Evolutionary conservation across 768 basidiomycete genomes (phyloP).

Genomic region (Hypholoma fasciculare): DNA sequence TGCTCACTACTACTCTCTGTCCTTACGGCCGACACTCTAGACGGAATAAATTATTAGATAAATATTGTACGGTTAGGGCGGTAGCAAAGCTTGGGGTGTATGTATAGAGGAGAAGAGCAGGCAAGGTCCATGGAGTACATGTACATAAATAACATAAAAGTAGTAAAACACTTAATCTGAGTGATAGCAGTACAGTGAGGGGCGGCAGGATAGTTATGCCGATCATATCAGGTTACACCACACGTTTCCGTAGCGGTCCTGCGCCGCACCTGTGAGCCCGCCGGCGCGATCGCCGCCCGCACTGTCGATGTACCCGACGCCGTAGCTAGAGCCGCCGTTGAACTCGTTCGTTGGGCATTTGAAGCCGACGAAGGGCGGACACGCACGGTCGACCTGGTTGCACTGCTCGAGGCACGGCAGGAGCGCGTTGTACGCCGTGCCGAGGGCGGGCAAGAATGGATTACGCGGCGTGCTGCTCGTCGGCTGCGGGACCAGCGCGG

Average conservation of each 20-base stretch:
- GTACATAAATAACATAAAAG: neutral
- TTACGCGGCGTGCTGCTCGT: slow-evolving; percentile 45
- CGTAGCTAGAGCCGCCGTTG: slow-evolving; percentile 71
- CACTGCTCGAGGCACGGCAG: slow-evolving; percentile 84
- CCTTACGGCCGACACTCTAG: neutral
- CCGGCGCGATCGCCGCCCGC: slow-evolving; percentile 43
- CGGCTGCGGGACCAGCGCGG: slow-evolving; percentile 49
- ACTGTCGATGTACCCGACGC: slow-evolving; percentile 72
- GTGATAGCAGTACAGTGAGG: neutral
- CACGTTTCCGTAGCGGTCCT: slow-evolving; percentile 74
- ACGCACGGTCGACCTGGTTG: slow-evolving; percentile 69
- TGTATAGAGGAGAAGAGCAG: neutral
- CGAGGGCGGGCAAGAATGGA: slow-evolving; percentile 44
- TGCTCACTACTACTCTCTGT: too few species aligned
- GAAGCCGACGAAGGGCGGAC: slow-evolving; percentile 73
- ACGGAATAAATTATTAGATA: neutral
- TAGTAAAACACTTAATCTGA: neutral
- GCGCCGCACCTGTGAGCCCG: slow-evolving; percentile 53
- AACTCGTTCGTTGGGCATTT: slow-evolving; percentile 61
- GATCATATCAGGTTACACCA: slow-evolving; percentile 59
- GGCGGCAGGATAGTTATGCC: neutral
- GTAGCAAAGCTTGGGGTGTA: neutral
- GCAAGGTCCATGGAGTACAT: neutral
- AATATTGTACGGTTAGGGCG: neutral
- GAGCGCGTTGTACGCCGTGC: slow-evolving; percentile 54